These are phyloP conservation scores for Lyophyllum semitale DNA, from an alignment of 768 basidiomycete genomes.

Conservation along the genomic window DNA sequence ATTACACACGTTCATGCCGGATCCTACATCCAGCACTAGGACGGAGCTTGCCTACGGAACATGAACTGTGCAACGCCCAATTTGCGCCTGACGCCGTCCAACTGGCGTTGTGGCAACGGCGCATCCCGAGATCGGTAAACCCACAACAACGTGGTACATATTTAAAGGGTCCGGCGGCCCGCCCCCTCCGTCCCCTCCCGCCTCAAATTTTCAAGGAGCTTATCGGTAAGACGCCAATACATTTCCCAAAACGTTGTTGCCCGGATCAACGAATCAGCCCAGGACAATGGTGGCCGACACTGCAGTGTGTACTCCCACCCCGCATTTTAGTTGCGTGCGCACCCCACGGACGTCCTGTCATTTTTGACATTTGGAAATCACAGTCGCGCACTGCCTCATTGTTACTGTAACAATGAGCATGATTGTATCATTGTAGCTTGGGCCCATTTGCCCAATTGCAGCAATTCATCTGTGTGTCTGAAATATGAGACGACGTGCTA, in stretches of 20 bases:
- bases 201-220: background rate
- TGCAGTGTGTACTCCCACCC: too few species aligned
- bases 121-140: background rate
- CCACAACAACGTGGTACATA: background rate
- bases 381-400: background rate
- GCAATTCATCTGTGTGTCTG: background rate
- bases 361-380: background rate
- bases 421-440: too few species aligned
- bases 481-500: too few species aligned
- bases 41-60: background rate
- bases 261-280: background rate
- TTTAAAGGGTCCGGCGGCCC: background rate
- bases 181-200: background rate
- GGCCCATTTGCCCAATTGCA: background rate
- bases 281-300: too few species aligned
- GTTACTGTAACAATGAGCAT: background rate
- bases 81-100: background rate
- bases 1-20: background rate
- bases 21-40: background rate
- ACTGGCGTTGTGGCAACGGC: background rate
- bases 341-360: background rate
- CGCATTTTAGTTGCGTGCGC: background rate
- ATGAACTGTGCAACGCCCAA: background rate
- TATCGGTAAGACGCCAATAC: background rate
- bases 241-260: background rate